Base-by-base conservation (phyloP, 2,329 filamentous ascomycete genomes). In the Botrytis cinerea region DNA sequence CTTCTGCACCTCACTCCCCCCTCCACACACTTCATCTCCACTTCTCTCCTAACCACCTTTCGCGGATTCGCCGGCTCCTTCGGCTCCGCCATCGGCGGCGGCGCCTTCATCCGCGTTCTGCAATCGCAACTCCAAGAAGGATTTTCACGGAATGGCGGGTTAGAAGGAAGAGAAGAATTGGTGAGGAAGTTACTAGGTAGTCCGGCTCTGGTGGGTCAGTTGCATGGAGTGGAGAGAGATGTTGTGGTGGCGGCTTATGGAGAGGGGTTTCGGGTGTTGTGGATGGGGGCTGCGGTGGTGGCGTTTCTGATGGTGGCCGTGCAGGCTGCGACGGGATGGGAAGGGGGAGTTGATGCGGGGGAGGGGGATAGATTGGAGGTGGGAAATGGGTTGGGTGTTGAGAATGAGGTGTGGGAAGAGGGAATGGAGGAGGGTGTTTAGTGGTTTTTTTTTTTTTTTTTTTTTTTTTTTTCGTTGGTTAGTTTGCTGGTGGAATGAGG, bases 51-150 rank as follows among this genome's bases (percentile, higher is more conserved):
- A 6, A 89, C 91, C 43, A 97, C 93, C 0, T 95, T 95, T 82
- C 87, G 94, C 6, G 92, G 92, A 8, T 95, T 96, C 76, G 92
- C 92, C 0, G 93, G 93, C 22, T 92, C 90, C 70, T 96, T 97
- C 78, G 93, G 93, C 4, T 92, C 91, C 1, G 89, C 93, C 0
- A 91, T 95, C 66, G 92, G 93, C 3, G 93, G 93, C 4, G 93
- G 93, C 67, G 60, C 80, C 2, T 81, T 81, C 54, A 51, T 80
- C 3, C 76, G 80, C 0, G 74, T 78, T 2, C 46, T 81, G 6
- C 78, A 79, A 60, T 38, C 66, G 2, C 68, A 54, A 7, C 73
- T 81, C 1, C 80, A 85, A 8, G 82, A 81, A 64, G 82, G 82
- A 0, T 81, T 84, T 73, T n/a, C 81, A 70, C 75, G 83, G 74